Conservation (phyloP, 2,329 filamentous ascomycete species). For the Fusarium stilboides region DNA sequence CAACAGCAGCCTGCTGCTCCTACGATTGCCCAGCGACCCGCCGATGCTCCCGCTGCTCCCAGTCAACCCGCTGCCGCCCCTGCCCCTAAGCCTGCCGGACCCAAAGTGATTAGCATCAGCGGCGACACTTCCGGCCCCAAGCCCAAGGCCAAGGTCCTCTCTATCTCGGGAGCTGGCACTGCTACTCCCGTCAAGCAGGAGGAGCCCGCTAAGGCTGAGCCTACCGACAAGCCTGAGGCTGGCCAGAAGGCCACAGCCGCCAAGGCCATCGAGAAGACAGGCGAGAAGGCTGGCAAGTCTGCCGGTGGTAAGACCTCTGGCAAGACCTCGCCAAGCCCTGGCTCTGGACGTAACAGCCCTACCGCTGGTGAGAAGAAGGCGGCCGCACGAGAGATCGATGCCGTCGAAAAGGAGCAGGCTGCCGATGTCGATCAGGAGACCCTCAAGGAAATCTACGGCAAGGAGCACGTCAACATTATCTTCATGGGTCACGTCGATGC, state of each 20-base stretch:
- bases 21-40: conserved; percentile 46
- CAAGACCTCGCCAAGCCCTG: conserved; percentile 84
- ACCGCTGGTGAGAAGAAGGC: conserved; percentile 71
- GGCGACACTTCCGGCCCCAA: conserved; percentile 69
- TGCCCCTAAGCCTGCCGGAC: conserved; percentile 66
- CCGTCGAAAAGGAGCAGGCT: conserved; percentile 85
- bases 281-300: conserved; percentile 69
- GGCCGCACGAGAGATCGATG: conserved; percentile 78
- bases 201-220: conserved; percentile 65
- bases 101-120: conserved; percentile 80
- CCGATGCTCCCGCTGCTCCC: conserved; percentile 60
- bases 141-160: conserved; percentile 65
- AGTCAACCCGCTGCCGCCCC: conserved; percentile 61
- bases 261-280: conserved; percentile 94
- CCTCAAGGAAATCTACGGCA: conserved; percentile 95
- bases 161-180: conserved; percentile 56
- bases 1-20: conserved; percentile 57
- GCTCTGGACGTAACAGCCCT: conserved; percentile 88
- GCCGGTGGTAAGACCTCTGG: conserved; percentile 69
- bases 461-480: conserved; percentile 93
- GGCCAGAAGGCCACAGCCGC: conserved; percentile 87
- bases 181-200: conserved; percentile 58
- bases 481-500: conserved; percentile 99
- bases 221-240: conserved; percentile 71
- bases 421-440: conserved; percentile 81